Conservation (phyloP, 106 monocot genomes). For the Dioscorea dumetorum region DNA sequence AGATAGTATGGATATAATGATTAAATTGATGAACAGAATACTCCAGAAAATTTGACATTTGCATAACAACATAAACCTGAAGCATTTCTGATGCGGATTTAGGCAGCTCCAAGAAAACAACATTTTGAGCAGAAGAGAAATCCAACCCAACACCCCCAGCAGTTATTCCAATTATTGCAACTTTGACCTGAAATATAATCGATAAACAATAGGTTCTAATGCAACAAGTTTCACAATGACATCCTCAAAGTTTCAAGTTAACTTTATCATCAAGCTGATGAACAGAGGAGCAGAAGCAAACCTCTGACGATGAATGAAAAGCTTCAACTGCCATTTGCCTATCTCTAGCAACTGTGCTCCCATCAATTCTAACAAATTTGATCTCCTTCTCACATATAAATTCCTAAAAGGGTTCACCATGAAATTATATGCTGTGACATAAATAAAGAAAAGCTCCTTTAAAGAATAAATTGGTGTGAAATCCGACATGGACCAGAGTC, state of each 20-base stretch:
- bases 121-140: constrained; percentile 89
- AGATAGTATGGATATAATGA: no score
- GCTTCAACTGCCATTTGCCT: constrained; percentile 74
- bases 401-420: constrained; percentile 29
- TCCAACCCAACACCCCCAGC: constrained; percentile 92
- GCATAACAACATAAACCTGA: constrained; percentile 39
- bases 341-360: constrained; percentile 70
- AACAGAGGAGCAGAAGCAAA: constrained; percentile 8
- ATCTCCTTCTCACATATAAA: constrained; percentile 69
- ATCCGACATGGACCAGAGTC: no score
- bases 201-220: not conserved
- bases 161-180: constrained; percentile 97
- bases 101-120: constrained; percentile 90
- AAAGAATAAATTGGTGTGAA: no score
- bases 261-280: no score
- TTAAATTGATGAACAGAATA: no score
- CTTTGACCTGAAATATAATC: constrained; percentile 49
- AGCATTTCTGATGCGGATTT: constrained; percentile 92
- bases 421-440: not conserved
- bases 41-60: no score
- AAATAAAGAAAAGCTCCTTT: no score
- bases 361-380: constrained; percentile 93
- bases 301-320: constrained; percentile 66
- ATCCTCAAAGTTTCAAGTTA: no score
- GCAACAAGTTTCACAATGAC: no score